A percentile compares a stretch with the other conserved stretches of the same genome.
Evolutionary conservation across 2,329 filamentous ascomycete genomes (phyloP).

Genomic region (Colletotrichum incanum): DNA sequence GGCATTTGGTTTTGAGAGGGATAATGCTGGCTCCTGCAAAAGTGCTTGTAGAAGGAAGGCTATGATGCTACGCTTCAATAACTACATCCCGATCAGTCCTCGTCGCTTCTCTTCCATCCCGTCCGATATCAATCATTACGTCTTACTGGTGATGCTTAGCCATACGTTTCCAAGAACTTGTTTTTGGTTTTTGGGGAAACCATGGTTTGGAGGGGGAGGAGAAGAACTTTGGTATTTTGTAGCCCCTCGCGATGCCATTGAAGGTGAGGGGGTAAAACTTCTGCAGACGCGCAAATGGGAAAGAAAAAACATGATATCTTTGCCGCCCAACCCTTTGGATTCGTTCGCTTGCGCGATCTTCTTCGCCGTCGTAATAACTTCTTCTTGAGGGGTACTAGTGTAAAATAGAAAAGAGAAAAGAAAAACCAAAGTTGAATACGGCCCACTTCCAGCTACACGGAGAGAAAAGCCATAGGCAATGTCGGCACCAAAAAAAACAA

Average conservation of each 20-base stretch:
- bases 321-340: conserved; percentile 28
- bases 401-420: not conserved
- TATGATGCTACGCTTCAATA: conserved; percentile 7
- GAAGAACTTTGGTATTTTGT: conserved; percentile 8
- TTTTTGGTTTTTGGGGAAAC: not conserved
- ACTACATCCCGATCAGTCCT: not conserved
- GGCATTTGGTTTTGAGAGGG: not conserved
- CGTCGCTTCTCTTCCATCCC: not conserved
- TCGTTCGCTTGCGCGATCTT: conserved; percentile 36
- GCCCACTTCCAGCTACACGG: conserved; percentile 5
- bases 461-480: conserved; percentile 7
- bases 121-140: not conserved
- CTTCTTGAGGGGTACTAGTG: conserved; percentile 28
- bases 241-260: conserved; percentile 23
- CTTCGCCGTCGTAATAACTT: conserved; percentile 29
- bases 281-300: not conserved
- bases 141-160: not conserved
- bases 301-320: conserved; percentile 23
- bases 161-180: not conserved
- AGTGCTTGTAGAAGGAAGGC: not conserved
- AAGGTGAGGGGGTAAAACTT: not conserved
- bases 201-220: not conserved
- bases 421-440: not conserved
- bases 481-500: not conserved
- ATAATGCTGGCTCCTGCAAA: not conserved